Percentiles rank a stretch among this genome's conserved stretches.
These are phyloP conservation scores for Hebeloma cylindrosporum DNA, from an alignment of 768 basidiomycete species.

Conservation along the genomic window DNA sequence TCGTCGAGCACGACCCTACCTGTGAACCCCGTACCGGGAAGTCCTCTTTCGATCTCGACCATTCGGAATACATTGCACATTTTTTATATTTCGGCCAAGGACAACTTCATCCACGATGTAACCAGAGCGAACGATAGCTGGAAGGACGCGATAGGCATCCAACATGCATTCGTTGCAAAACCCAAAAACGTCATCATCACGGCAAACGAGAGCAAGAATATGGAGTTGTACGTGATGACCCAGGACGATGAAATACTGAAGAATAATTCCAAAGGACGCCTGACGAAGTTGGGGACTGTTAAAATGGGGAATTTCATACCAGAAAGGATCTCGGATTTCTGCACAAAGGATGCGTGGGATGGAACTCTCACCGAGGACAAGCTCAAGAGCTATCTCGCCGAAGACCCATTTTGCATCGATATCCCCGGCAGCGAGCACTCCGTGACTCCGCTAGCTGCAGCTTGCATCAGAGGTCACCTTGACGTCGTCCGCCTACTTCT, in stretches of 20 bases:
- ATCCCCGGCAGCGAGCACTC: slow-evolving; percentile 14
- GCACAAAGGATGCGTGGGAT: slow-evolving; percentile 15
- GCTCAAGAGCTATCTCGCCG: slow-evolving; percentile 15
- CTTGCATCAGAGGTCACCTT: slow-evolving; percentile 21
- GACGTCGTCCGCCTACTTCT: slow-evolving; percentile 24
- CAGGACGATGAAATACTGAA: slow-evolving; percentile 5
- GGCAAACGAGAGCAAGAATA: background rate
- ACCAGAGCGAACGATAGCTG: slow-evolving; percentile 2
- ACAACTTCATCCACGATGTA: slow-evolving; percentile 9
- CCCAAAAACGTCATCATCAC: background rate
- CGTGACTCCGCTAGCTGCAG: slow-evolving; percentile 26
- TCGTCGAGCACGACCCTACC: slow-evolving; percentile 1
- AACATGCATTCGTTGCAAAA: slow-evolving; percentile 3
- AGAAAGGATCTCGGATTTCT: slow-evolving; percentile 4
- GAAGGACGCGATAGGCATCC: slow-evolving; percentile 1
- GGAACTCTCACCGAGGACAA: slow-evolving; percentile 17
- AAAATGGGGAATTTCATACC: slow-evolving; percentile 9
- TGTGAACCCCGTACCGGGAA: background rate
- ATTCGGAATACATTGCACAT: background rate
- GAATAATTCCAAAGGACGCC: background rate
- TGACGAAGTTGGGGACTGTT: slow-evolving; percentile 8
- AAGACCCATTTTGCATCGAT: slow-evolving; percentile 15
- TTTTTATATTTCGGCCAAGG: slow-evolving; percentile 11
- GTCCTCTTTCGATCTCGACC: slow-evolving; percentile 4
- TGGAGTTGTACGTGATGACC: slow-evolving; percentile 9